Conservation (phyloP, 1,284 basidiomycete genomes). For the Afroboletus lepidellus region DNA sequence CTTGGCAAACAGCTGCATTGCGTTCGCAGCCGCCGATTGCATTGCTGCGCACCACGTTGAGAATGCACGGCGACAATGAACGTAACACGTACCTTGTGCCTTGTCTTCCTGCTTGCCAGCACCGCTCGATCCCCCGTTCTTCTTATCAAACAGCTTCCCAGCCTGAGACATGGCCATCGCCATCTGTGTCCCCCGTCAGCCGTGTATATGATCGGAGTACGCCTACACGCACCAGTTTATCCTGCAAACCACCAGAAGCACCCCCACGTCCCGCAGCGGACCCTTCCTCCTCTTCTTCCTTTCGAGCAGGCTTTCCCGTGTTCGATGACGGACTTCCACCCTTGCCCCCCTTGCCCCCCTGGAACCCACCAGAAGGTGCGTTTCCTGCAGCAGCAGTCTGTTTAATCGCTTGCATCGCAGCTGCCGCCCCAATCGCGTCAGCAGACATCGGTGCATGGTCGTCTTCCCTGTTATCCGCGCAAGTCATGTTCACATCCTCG, state of each 20-base stretch:
- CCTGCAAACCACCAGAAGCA: constrained; percentile 26
- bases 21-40: constrained; percentile 34
- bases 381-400: constrained; percentile 20
- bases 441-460: constrained; percentile 31
- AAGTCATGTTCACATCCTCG: neutral
- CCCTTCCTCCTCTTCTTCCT: constrained; percentile 12
- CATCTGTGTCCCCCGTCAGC: constrained; percentile 22
- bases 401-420: constrained; percentile 33
- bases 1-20: constrained; percentile 30
- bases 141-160: constrained; percentile 36
- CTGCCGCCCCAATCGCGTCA: constrained; percentile 29
- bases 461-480: constrained; percentile 13
- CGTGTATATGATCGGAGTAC: too few species aligned
- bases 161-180: constrained; percentile 34
- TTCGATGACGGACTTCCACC: constrained; percentile 4
- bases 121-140: constrained; percentile 24
- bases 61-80: neutral
- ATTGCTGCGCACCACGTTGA: constrained; percentile 22
- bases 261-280: constrained; percentile 1
- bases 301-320: neutral
- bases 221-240: constrained; percentile 32
- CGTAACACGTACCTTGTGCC: constrained; percentile 26
- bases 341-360: constrained; percentile 2
- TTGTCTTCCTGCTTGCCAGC: constrained; percentile 21
- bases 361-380: constrained; percentile 20